Percentiles rank a stretch among this genome's conserved stretches.
phyloP scores from a whole-genome alignment of 2,329 filamentous ascomycete genomes.

The Neonectria punicea region DNA sequence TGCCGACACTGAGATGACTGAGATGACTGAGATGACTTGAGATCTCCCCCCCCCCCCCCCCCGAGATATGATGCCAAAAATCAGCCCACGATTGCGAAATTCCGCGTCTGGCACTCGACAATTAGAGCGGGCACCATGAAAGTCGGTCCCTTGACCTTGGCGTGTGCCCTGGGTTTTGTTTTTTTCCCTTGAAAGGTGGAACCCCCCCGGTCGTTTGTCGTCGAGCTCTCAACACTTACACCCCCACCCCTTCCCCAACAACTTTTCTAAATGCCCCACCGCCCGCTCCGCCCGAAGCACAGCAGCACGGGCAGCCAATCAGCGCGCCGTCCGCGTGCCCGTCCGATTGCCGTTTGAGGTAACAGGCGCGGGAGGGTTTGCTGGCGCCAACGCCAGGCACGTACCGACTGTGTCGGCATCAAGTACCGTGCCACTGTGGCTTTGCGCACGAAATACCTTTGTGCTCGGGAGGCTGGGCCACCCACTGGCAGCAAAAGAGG shows the following conservation, averaged over 20 bases:
- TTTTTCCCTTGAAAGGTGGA: constrained; percentile 14
- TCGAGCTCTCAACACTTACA: constrained; percentile 40
- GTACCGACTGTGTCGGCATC: constrained; percentile 1
- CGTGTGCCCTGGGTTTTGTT: constrained; percentile 13
- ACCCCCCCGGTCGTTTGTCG: constrained; percentile 23
- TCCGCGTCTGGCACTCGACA: constrained; percentile 34
- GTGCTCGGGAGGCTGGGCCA: neutral
- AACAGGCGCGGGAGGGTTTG: constrained; percentile 16
- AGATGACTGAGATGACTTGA: constrained; percentile 10
- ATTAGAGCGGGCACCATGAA: constrained; percentile 12
- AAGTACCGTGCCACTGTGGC: constrained; percentile 16
- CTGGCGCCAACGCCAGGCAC: neutral
- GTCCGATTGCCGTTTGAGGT: constrained; percentile 24
- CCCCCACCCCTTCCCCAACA: constrained; percentile 46
- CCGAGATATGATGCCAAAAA: constrained; percentile 33
- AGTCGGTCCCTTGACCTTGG: constrained; percentile 23
- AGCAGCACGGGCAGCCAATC: constrained; percentile 32
- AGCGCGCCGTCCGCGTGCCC: constrained; percentile 19
- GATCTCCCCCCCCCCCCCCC: constrained; percentile 6
- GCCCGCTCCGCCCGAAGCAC: constrained; percentile 11
- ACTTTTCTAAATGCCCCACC: constrained; percentile 33
- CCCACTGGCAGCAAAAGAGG: constrained; percentile 1
- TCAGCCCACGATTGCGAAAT: constrained; percentile 42
- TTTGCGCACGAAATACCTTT: constrained; percentile 2
- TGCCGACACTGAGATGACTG: constrained; percentile 23